Percentiles rank a stretch among this genome's conserved stretches.
These are phyloP conservation scores for Zymoseptoria brevis DNA, from an alignment of 2,329 filamentous ascomycete genomes.

Conservation along the genomic window DNA sequence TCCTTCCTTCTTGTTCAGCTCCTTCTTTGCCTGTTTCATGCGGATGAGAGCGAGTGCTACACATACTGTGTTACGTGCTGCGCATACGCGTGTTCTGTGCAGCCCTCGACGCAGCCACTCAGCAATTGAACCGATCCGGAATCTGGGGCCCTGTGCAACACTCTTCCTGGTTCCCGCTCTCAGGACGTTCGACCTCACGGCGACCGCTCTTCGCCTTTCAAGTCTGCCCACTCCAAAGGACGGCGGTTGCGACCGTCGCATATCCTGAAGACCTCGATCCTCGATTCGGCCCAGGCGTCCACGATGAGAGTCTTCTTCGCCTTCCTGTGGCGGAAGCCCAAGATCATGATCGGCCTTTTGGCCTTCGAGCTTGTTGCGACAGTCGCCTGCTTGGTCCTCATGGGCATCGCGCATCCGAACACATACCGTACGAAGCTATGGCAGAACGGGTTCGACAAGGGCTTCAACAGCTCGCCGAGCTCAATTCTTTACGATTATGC, in stretches of 20 bases:
- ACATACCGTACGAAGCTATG: slow-evolving; percentile 65
- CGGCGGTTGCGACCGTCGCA: background rate
- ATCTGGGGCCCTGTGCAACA: background rate
- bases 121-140: background rate
- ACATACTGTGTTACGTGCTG: background rate
- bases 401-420: slow-evolving; percentile 65
- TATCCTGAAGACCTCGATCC: background rate
- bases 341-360: slow-evolving; percentile 50
- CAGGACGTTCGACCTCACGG: background rate
- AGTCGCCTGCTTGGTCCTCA: slow-evolving; percentile 59
- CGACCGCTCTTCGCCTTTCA: background rate
- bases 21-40: background rate
- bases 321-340: slow-evolving; percentile 47
- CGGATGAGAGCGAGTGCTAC: background rate
- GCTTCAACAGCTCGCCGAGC: slow-evolving; percentile 66
- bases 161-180: background rate
- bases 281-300: background rate
- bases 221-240: background rate
- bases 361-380: slow-evolving; percentile 57
- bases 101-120: background rate
- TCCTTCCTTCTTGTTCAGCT: background rate
- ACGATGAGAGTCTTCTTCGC: slow-evolving; percentile 28
- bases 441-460: slow-evolving; percentile 61
- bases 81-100: background rate
- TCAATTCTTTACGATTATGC: slow-evolving; percentile 65